These are phyloP conservation scores for Bipolaris gigantea DNA, from an alignment of 2,329 filamentous ascomycete species.

Conservation along the genomic window DNA sequence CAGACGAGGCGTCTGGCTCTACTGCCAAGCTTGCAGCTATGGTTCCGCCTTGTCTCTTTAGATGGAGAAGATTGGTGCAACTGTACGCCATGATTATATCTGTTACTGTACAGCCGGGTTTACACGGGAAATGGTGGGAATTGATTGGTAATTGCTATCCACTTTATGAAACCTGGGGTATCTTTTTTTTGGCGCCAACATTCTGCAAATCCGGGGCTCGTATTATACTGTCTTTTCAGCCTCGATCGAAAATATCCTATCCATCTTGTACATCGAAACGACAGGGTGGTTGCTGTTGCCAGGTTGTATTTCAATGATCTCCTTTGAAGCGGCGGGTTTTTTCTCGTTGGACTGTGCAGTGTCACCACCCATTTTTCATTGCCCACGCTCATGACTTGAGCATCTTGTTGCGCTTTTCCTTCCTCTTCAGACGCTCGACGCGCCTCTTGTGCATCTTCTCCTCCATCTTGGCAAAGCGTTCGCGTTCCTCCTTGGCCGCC, in stretches of 20 bases:
- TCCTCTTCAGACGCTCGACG: conserved; percentile 87
- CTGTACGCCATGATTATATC: not conserved
- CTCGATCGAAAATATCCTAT: not conserved
- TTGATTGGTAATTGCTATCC: conserved; percentile 4
- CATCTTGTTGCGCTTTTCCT: conserved; percentile 94
- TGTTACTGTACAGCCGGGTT: not conserved
- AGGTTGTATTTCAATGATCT: not conserved
- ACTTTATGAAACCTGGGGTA: conserved; percentile 6
- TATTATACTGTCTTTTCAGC: not conserved
- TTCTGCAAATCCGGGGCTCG: not conserved
- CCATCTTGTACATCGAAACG: not conserved
- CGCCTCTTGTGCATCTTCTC: conserved; percentile 98
- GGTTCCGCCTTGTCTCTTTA: not conserved
- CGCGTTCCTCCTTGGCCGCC: conserved; percentile 87
- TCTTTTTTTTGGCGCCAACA: conserved; percentile 7
- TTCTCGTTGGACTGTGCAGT: not conserved
- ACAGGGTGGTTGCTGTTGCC: not conserved
- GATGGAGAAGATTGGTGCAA: not conserved
- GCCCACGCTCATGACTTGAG: conserved; percentile 50
- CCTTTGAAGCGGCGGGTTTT: conserved; percentile 8
- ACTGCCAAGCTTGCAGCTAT: not conserved
- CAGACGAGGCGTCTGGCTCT: not conserved
- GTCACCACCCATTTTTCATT: not conserved
- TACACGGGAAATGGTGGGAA: not conserved
- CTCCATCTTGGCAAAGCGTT: conserved; percentile 89